Base-by-base conservation (phyloP, 352 stramenopile species). In the Pythium dissotocum region DNA sequence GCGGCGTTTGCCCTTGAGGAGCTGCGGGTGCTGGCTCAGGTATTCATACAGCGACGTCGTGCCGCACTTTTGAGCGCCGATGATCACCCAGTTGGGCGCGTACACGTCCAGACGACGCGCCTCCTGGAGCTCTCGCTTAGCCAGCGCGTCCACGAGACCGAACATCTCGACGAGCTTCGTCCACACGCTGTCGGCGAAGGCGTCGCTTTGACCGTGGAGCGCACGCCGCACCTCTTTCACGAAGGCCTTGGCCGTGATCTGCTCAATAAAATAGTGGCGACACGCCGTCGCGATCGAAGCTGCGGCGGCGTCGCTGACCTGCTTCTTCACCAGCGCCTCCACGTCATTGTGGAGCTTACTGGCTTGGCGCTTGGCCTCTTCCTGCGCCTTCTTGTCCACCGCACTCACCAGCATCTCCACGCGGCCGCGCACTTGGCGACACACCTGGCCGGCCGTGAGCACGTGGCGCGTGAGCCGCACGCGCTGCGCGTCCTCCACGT, bases 1-100 rank as follows among this genome's bases (percentile, higher is more conserved):
- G 44, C 80, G 80, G 12, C 93, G 77, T 64, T 78, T 73, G 9
- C 88, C 87, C 38, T 83, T 82, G 16, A 90, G 58, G 4, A 97
- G 80, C 35, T 89, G 81, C 16, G 95, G 91, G 77, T 99, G 95
- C 72, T 98, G 90, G 51, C 77, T 78, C 46, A 89, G 59, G 18
- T 85, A 82, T 32, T 83, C 78, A 49, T 82, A 89, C 12, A 89
- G 69, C 44, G 81, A 87, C 63, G 81, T 89, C 60, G 81, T 89
- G 60, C 81, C 81, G 59, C 81, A 87, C 66, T 89, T 89, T 55
- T 88, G 79, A 14, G 76, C 75, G 35, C 81, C 81, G 35, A 89
- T 80, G 62, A 89, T 86, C 44, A 82, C 72, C 73, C 79, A 89
- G 59, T 83, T 80, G 12, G 78, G 80, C 4, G 73, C 75, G 40